Evolutionary conservation across 2,329 filamentous ascomycete species (phyloP).

Genomic region (Fusarium sp.): DNA sequence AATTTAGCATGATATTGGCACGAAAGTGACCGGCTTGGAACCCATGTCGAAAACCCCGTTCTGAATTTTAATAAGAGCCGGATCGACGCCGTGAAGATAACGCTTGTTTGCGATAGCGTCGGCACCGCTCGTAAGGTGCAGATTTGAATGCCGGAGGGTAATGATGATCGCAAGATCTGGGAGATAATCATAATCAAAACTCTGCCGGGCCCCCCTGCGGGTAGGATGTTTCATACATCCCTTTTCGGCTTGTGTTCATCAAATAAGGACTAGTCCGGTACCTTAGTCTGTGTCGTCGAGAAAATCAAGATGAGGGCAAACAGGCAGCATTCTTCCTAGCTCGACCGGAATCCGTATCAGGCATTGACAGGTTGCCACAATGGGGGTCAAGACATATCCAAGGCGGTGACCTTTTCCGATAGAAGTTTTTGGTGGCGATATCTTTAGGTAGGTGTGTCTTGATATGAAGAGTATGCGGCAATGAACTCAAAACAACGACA

Average conservation of each 20-base stretch:
- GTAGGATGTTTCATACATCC: constrained; percentile 46
- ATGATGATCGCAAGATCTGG: constrained; percentile 42
- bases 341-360: constrained; percentile 39
- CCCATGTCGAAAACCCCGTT: constrained; percentile 5
- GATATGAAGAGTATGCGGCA: constrained; percentile 1
- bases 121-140: constrained; percentile 33
- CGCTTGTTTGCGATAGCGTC: constrained; percentile 41
- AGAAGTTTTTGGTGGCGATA: constrained; percentile 15
- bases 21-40: constrained; percentile 6
- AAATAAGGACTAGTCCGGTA: constrained; percentile 41
- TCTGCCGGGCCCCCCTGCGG: constrained; percentile 41
- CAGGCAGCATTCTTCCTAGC: constrained; percentile 25
- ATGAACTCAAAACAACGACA: constrained; percentile 20
- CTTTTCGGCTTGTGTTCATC: constrained; percentile 37
- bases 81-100: constrained; percentile 33
- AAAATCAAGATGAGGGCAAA: constrained; percentile 11
- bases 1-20: background rate
- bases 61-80: constrained; percentile 24
- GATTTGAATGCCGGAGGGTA: constrained; percentile 38
- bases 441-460: constrained; percentile 13
- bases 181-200: constrained; percentile 46
- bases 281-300: constrained; percentile 25
- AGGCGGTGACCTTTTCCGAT: constrained; percentile 13
- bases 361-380: constrained; percentile 26
- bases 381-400: constrained; percentile 18